phyloP scores from a whole-genome alignment of 2,329 filamentous ascomycete genomes.

The Lachnellula arida region DNA sequence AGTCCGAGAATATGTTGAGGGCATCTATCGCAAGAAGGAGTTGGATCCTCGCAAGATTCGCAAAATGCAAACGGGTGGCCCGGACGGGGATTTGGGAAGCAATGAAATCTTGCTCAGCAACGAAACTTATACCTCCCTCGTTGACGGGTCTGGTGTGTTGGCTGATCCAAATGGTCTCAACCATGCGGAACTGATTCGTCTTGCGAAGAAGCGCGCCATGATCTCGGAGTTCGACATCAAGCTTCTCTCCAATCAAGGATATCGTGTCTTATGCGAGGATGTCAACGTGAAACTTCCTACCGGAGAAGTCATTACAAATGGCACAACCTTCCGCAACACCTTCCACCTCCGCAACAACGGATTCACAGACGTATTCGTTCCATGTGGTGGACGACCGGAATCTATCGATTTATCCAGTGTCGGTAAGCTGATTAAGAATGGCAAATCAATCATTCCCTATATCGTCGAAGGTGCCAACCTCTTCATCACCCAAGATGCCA shows the following conservation, averaged over 20 bases:
- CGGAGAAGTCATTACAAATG: slow-evolving; percentile 84
- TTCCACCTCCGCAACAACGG: slow-evolving; percentile 82
- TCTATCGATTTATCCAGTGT: slow-evolving; percentile 91
- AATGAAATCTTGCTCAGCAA: slow-evolving; percentile 96
- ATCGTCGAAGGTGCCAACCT: slow-evolving; percentile 97
- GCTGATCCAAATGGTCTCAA: slow-evolving; percentile 89
- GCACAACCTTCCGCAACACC: slow-evolving; percentile 93
- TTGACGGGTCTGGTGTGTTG: slow-evolving; percentile 94
- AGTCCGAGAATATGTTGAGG: slow-evolving; percentile 91
- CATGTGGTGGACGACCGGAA: slow-evolving; percentile 92
- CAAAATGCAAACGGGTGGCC: slow-evolving; percentile 97
- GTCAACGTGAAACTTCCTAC: slow-evolving; percentile 80
- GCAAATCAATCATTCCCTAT: slow-evolving; percentile 83
- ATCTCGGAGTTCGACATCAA: slow-evolving; percentile 79
- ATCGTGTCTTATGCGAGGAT: slow-evolving; percentile 89
- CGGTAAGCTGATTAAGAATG: slow-evolving; percentile 81
- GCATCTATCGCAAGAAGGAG: slow-evolving; percentile 93
- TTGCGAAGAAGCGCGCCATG: slow-evolving; percentile 86
- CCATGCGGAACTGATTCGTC: slow-evolving; percentile 72
- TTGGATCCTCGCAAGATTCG: slow-evolving; percentile 79
- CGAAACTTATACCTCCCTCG: slow-evolving; percentile 91
- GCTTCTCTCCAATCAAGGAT: slow-evolving; percentile 84
- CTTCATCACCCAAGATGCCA: slow-evolving; percentile 98
- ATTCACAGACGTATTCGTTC: slow-evolving; percentile 84
- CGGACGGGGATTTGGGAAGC: slow-evolving; percentile 92